These are phyloP conservation scores for Neurospora sp. DNA, from an alignment of 495 filamentous ascomycete species.

Conservation along the genomic window DNA sequence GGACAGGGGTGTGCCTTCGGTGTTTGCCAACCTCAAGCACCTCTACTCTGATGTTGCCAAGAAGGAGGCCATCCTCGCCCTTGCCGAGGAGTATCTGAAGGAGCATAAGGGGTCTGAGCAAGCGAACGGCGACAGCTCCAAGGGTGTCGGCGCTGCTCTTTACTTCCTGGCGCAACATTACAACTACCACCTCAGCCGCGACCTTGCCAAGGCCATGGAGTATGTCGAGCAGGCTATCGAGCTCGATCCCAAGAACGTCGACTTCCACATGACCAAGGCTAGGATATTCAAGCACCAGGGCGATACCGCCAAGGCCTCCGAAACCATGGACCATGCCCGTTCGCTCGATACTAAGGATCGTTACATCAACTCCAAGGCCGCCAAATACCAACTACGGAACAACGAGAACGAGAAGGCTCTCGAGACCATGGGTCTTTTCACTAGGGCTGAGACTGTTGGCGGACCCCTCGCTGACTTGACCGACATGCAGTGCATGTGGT, in stretches of 20 bases:
- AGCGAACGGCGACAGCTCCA: conserved; percentile 45
- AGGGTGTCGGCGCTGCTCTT: conserved; percentile 65
- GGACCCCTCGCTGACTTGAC: conserved; percentile 84
- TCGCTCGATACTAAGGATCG: conserved; percentile 79
- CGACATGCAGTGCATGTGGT: conserved; percentile 99
- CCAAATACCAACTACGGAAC: conserved; percentile 94
- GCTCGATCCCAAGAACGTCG: conserved; percentile 65
- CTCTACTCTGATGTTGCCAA: conserved; percentile 73
- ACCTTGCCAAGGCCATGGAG: conserved; percentile 70
- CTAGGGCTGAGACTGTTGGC: conserved; percentile 70
- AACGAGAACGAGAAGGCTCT: conserved; percentile 77
- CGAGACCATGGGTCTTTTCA: conserved; percentile 90
- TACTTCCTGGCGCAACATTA: conserved; percentile 97
- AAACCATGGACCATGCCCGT: conserved; percentile 82
- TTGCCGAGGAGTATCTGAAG: conserved; percentile 71
- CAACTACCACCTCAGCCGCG: conserved; percentile 79
- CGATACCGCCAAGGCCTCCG: conserved; percentile 66
- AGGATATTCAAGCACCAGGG: conserved; percentile 92
- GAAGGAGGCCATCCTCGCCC: conserved; percentile 57
- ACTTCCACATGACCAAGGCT: conserved; percentile 92
- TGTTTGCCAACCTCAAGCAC: conserved; percentile 91
- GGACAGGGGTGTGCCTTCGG: conserved; percentile 90
- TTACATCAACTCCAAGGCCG: conserved; percentile 96
- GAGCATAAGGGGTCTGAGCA: conserved; percentile 34
- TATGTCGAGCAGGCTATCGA: conserved; percentile 78